phyloP scores from a whole-genome alignment of 352 stramenopile species.

The Pythium phragmiticola region DNA sequence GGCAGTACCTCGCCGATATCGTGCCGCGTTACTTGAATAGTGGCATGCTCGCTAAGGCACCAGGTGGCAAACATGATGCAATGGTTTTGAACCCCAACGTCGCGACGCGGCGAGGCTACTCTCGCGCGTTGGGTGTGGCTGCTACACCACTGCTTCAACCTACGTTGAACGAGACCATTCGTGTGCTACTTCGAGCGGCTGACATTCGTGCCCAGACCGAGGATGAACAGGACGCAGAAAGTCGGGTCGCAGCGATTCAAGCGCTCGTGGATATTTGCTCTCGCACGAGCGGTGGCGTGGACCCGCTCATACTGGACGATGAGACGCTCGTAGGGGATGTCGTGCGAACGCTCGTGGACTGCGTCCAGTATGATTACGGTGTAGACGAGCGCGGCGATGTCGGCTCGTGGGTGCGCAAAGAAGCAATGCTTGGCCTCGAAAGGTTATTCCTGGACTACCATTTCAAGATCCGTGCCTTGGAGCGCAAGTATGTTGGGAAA shows the following conservation, averaged over 20 bases:
- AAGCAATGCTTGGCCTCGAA: conserved; percentile 92
- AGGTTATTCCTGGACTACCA: conserved; percentile 58
- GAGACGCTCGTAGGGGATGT: conserved; percentile 49
- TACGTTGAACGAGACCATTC: conserved; percentile 29
- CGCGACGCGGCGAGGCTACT: conserved; percentile 86
- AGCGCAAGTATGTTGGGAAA: conserved; percentile 36
- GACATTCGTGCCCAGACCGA: conserved; percentile 42
- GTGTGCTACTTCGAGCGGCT: conserved; percentile 43
- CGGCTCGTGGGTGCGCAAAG: conserved; percentile 96
- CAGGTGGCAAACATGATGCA: background rate
- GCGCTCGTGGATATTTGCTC: conserved; percentile 89
- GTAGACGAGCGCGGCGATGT: conserved; percentile 97
- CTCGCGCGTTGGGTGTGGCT: conserved; percentile 43
- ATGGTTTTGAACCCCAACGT: conserved; percentile 78
- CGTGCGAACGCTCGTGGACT: conserved; percentile 81
- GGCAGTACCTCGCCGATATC: conserved; percentile 48
- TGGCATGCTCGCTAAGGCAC: conserved; percentile 39
- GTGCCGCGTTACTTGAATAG: conserved; percentile 58
- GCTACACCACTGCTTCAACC: conserved; percentile 39
- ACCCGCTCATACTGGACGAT: conserved; percentile 8
- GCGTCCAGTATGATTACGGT: conserved; percentile 93
- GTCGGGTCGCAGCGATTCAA: conserved; percentile 91
- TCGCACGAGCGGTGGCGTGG: conserved; percentile 24
- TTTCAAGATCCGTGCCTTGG: conserved; percentile 11
- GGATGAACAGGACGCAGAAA: conserved; percentile 93